Base-by-base conservation (phyloP, 805 yeast genomes). In the Candida hispaniensis region DNA sequence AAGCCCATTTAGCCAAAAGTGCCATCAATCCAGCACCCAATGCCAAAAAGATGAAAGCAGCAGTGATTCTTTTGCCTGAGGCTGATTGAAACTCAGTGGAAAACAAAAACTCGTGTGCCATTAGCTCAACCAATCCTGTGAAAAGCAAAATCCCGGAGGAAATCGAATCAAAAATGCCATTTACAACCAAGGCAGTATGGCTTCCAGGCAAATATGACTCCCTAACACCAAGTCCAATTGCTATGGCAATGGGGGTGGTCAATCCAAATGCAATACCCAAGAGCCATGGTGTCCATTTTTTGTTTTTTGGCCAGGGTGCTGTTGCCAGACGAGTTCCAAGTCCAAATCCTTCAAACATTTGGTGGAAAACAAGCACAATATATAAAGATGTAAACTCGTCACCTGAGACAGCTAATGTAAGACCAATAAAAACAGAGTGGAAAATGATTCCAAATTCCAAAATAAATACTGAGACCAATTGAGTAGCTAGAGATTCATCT, bases 271-370 rank as follows among this genome's bases (percentile, higher is more conserved):
- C 72, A 18, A 62, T 11, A 27, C 69, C 69, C 39, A 72, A 53
- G 1, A 60, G 41, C 55, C 67, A 73, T 4, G 80, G 79, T 26
- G 69, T 55, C 61, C 66, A 65, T 38, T 59, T 51, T 44, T 55
- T 60, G 12, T 42, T 21, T 14, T 47, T 41, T 6, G 79, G 77
- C 70, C 76, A 76, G 2, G 63, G 59, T 12, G 73, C 69, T 21
- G 65, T 63, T 2, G 79, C 71, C 30, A 75, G 55, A 52, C 91
- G 67, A 7, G 86, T 65, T 18, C 88, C 86, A 43, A 78, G 64
- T 46, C 88, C 88, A 36, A 79, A 63, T 44, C 88, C 88, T 60
- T 79, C 88, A 49, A 79, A 79, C 49, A 73, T 64, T 55, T 79
- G 88, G 55, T 79, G 88, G 65, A 78, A 79, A 4, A 75, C 71